Base-by-base conservation (phyloP, 495 filamentous ascomycete species). In the Parachaetomium inaequale region DNA sequence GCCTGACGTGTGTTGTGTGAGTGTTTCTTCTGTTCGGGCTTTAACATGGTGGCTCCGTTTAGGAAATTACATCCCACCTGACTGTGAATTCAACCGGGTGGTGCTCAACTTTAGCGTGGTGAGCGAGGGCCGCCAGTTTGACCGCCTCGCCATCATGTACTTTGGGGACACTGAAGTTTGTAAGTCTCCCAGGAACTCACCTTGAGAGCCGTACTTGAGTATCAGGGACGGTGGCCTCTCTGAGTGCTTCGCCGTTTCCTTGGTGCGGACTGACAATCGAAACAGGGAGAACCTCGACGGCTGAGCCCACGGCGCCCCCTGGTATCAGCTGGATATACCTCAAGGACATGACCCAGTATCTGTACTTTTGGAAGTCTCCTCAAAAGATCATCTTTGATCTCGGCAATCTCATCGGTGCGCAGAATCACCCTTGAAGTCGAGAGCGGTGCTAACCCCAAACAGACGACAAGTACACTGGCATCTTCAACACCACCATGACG, bases 371-470 rank as follows among this genome's bases (percentile, higher is more conserved):
- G 82, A 80, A 80, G 34, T 46, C 80, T 32, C 76, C 81, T 0
- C 90, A 92, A 66, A 92, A 86, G 70, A 69, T 94, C 61, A 91
- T 93, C 40, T 93, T 96, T 65, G 91, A 96, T 49, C 82, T 96
- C 0, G 89, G 87, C 7, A 95, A 96, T 62, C 65, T 92, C 7
- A 78, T 94, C 25, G 55, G 69, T 71, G 34, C 7, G 66, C 19
- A 1, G 17, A 25, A 21, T 49, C 23, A 15, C 19, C 6, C 17
- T 32, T 7, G 19, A 7, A 28, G 12, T 23, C 19, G 19, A 26
- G 7, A 15, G 29, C n/a, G n/a, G n/a, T 4, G 26, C 21, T 14
- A 12, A 28, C 34, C 2, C 15, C 0, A 1, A 40, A 11, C 58
- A 71, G 82, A 90, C 57, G 79, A 85, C 59, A 84, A 78, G 14